phyloP scores from a whole-genome alignment of 495 filamentous ascomycete species.

The Antarctomyces pellizariae region DNA sequence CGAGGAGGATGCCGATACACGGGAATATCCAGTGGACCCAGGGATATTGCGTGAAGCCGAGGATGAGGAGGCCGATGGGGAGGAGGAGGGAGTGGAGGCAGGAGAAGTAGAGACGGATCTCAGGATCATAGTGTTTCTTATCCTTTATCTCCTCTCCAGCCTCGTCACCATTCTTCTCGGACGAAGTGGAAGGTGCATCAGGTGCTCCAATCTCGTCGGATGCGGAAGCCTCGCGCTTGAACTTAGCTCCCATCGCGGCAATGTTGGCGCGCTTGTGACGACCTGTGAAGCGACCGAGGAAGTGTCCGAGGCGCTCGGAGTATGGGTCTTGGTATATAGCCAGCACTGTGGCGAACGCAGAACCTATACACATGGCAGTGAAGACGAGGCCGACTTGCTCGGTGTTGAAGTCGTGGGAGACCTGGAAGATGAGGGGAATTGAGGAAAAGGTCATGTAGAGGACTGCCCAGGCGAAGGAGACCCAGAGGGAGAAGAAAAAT shows the following conservation, averaged over 20 bases:
- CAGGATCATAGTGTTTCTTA: conserved; percentile 27
- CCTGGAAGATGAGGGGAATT: conserved; percentile 54
- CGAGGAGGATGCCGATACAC: conserved; percentile 39
- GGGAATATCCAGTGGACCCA: conserved; percentile 61
- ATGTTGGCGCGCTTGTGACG: too few relatives aligned
- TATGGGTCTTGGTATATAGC: conserved; percentile 46
- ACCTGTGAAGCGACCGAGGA: conserved; percentile 11
- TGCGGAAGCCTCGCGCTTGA: too few relatives aligned
- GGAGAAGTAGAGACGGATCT: conserved; percentile 63
- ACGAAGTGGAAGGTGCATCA: too few relatives aligned
- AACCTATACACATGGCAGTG: conserved; percentile 41
- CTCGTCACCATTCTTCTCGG: conserved; percentile 1
- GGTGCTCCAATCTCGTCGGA: too few relatives aligned
- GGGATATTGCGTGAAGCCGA: conserved; percentile 53
- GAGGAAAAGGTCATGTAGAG: conserved; percentile 66
- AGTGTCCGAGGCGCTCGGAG: conserved; percentile 9
- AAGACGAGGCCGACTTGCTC: conserved; percentile 54
- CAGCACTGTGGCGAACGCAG: conserved; percentile 43
- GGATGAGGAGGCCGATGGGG: conserved; percentile 45
- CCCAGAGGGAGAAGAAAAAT: conserved; percentile 87
- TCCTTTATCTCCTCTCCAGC: conserved; percentile 15
- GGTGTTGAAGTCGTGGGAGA: conserved; percentile 42
- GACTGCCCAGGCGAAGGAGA: conserved; percentile 72
- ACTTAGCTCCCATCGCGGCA: too few relatives aligned
- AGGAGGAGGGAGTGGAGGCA: conserved; percentile 38